Percentiles rank a stretch among this genome's conserved stretches.
Evolutionary conservation across 345 rosid species (phyloP).

Genomic region (Erysimum cheiranthoides): DNA sequence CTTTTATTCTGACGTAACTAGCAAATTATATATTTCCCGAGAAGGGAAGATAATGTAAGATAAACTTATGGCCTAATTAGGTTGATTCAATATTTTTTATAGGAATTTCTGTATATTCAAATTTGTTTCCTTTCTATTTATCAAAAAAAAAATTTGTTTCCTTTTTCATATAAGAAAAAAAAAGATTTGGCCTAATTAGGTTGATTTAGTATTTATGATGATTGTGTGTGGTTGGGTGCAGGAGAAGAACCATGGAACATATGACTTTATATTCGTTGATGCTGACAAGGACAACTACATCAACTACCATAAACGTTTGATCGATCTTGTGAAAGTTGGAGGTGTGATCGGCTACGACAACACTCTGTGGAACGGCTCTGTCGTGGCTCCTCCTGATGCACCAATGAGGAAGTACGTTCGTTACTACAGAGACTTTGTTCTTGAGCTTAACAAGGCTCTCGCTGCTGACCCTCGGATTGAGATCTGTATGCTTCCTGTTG

Average conservation of each 20-base stretch:
- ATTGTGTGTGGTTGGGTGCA: conserved; percentile 46
- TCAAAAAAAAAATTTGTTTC: conserved; percentile 25
- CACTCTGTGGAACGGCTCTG: conserved; percentile 97
- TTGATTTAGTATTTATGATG: background rate
- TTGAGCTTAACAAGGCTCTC: conserved; percentile 95
- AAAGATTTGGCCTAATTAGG: background rate
- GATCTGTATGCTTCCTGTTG: conserved; percentile 94
- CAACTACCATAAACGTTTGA: conserved; percentile 85
- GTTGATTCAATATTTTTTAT: background rate
- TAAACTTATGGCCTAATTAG: background rate
- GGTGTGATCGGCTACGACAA: conserved; percentile 97
- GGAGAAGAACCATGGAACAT: conserved; percentile 77
- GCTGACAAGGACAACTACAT: conserved; percentile 98
- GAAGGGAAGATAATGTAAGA: background rate
- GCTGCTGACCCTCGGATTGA: conserved; percentile 97
- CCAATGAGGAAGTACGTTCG: conserved; percentile 85
- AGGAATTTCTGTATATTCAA: background rate
- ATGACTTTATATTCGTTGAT: conserved; percentile 93
- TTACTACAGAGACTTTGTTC: conserved; percentile 86
- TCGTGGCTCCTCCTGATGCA: conserved; percentile 85
- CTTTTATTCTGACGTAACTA: conserved; percentile 1
- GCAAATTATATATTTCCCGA: background rate
- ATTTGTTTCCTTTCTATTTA: conserved; percentile 21
- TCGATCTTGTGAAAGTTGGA: conserved; percentile 83
- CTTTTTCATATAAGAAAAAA: background rate